Base-by-base conservation (phyloP, 805 yeast species). In the Barnettozyma sucrosica region DNA sequence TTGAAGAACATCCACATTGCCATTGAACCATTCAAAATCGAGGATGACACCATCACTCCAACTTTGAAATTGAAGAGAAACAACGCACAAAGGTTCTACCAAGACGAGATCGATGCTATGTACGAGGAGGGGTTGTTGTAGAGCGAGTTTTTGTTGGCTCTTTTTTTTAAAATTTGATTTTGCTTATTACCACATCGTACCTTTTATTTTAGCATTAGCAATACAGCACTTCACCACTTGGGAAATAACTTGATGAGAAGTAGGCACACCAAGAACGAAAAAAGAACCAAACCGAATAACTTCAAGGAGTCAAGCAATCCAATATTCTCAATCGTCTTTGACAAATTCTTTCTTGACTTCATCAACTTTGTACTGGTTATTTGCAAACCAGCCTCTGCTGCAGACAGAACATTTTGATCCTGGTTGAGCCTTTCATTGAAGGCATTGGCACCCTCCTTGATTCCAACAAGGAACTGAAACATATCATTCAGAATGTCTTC, bases 1-100 rank as follows among this genome's bases (percentile, higher is more conserved):
- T 47, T 80, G 41, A 75, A 72, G 57, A 80, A 80, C 52, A 50
- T 77, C 39, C 49, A 59, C 25, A 51, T 78, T 32, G 72, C 60
- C 25, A 45, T 76, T 46, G 83, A 80, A 51, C 84, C 85, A 13
- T 71, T 80, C 58, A 71, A 68, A 19, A 62, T 77, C 32, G 79
- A 70, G 42, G 74, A 75, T 46, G 78, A 76, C 43, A 73, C 77
- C 1, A 61, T 80, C 43, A 81, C 86, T 2, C 85, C 85, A 40
- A 81, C 85, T 6, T 53, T 75, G 57, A 76, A 76, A 58, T 58
- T 76, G 51, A 75, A 72, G 62, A 69, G 68, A 72, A 55, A 80
- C 64, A 48, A 84, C 81, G 33, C 85, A 74, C 67, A 74, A 72
- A 66, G 66, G 57, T 54, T 57, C 28, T 77, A 61, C 55, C 63